phyloP scores from a whole-genome alignment of 225 moss, liverwort and hornwort species.

The Lunularia cruciata region DNA sequence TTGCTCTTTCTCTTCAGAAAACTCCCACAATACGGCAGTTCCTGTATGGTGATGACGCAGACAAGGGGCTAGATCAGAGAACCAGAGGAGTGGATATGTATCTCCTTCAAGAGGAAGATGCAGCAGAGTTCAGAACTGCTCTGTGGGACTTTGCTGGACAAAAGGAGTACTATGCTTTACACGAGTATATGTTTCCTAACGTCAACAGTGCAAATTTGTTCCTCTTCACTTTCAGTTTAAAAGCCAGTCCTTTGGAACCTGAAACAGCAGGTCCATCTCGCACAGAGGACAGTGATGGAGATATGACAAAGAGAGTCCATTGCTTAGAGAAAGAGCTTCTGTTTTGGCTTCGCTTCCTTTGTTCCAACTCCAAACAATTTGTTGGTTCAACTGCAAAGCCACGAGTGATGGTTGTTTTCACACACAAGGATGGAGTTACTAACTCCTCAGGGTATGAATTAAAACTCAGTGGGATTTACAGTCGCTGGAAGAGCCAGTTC shows the following conservation, averaged over 20 bases:
- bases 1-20: not conserved
- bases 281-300: not conserved
- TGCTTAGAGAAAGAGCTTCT: not conserved
- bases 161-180: conserved; percentile 4
- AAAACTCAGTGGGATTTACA: too few relatives aligned
- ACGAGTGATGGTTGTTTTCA: not conserved
- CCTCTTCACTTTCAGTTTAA: not conserved
- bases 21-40: not conserved
- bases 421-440: not conserved
- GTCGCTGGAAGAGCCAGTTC: too few relatives aligned
- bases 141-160: conserved; percentile 10
- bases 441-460: not conserved
- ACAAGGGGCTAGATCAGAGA: not conserved
- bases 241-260: not conserved
- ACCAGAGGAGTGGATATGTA: not conserved
- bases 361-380: conserved; percentile 5
- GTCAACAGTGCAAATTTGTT: conserved; percentile 6
- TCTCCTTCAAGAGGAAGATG: not conserved
- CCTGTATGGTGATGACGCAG: not conserved
- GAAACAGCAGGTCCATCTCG: too few relatives aligned
- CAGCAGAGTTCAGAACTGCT: not conserved
- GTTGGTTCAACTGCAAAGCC: not conserved
- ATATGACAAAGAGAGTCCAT: not conserved
- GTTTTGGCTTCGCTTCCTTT: not conserved
- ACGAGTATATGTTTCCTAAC: not conserved